Conservation (phyloP, 1,284 basidiomycete species). For the Xerocomus amazonicus region DNA sequence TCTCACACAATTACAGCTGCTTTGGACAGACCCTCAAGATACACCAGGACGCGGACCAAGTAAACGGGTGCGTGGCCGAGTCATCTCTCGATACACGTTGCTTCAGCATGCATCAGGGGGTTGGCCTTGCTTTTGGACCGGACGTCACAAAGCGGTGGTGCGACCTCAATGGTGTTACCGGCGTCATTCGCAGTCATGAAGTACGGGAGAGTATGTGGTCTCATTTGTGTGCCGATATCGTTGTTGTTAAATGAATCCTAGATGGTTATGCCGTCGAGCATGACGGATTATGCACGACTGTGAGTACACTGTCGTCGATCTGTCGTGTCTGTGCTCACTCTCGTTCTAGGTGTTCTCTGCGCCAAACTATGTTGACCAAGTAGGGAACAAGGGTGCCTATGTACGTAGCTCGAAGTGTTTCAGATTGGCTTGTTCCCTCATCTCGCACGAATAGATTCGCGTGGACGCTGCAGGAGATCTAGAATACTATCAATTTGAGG, state of each 20-base stretch:
- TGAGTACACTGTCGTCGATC: slow-evolving; percentile 31
- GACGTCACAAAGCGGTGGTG: slow-evolving; percentile 91
- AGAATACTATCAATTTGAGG: slow-evolving; percentile 81
- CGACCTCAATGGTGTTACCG: slow-evolving; percentile 80
- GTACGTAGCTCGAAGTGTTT: slow-evolving; percentile 41
- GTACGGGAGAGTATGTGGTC: slow-evolving; percentile 77
- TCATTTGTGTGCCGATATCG: background rate
- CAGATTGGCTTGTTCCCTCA: slow-evolving; percentile 3
- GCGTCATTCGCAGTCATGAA: slow-evolving; percentile 95
- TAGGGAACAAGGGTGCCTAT: slow-evolving; percentile 78
- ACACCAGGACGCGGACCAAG: slow-evolving; percentile 90
- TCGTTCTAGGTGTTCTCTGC: slow-evolving; percentile 68
- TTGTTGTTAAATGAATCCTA: slow-evolving; percentile 27
- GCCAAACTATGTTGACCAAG: slow-evolving; percentile 83
- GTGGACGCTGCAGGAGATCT: slow-evolving; percentile 78
- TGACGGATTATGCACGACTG: slow-evolving; percentile 85
- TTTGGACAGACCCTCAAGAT: slow-evolving; percentile 97
- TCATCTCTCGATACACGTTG: slow-evolving; percentile 6
- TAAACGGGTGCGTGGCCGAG: slow-evolving; percentile 67
- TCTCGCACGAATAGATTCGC: slow-evolving; percentile 53
- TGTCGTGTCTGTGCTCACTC: slow-evolving; percentile 5
- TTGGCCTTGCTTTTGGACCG: slow-evolving; percentile 94
- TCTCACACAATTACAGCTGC: slow-evolving; percentile 40
- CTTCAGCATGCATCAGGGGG: slow-evolving; percentile 55
- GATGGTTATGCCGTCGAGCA: slow-evolving; percentile 90